phyloP scores from a whole-genome alignment of 164 flowering plant genomes.

The Euptelea pleiosperma region DNA sequence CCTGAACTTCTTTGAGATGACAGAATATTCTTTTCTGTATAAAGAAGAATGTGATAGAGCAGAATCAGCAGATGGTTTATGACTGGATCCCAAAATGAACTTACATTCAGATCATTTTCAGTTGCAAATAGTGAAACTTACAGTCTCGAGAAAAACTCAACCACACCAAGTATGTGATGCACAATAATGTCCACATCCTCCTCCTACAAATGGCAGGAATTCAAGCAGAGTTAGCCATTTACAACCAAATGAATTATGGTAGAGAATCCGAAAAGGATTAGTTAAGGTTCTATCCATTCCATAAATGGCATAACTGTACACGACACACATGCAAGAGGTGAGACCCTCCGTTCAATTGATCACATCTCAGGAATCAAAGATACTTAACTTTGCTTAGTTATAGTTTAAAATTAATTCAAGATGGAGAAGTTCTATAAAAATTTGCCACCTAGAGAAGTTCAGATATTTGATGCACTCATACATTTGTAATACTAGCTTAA shows the following conservation, averaged over 20 bases:
- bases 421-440: no score
- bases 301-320: no score
- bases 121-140: conserved; percentile 16
- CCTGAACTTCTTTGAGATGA: no score
- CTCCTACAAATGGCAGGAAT: conserved; percentile 32
- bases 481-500: no score
- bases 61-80: background rate
- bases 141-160: conserved; percentile 51
- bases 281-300: background rate
- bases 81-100: background rate
- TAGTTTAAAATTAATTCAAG: no score
- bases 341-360: background rate
- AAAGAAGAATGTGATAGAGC: no score
- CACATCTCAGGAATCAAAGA: no score
- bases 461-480: no score
- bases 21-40: no score
- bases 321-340: background rate
- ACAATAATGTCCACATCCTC: conserved; percentile 65
- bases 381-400: no score
- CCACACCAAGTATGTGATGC: conserved; percentile 61
- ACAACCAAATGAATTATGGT: background rate
- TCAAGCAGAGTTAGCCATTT: conserved; percentile 6
- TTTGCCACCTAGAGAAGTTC: no score
- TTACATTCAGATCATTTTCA: background rate
- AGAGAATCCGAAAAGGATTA: background rate